phyloP scores from a whole-genome alignment of 352 stramenopile genomes.

The Pythium brachiatum region DNA sequence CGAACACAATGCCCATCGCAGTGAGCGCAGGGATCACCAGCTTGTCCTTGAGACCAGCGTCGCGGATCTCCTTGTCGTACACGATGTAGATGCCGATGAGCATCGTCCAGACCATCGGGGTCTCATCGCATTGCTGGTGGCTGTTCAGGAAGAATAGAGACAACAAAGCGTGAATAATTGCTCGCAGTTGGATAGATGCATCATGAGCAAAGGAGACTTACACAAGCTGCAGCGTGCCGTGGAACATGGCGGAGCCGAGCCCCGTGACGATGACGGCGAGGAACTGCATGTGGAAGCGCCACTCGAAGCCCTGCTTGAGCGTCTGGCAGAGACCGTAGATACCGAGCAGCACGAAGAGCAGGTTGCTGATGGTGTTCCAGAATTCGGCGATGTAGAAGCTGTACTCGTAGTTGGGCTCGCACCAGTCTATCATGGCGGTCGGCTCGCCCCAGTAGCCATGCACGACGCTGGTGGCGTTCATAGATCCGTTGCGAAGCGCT shows the following conservation, averaged over 20 bases:
- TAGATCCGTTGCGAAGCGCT: neutral
- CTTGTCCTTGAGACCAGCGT: slow-evolving; percentile 34
- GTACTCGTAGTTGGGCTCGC: slow-evolving; percentile 79
- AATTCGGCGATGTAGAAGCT: slow-evolving; percentile 84
- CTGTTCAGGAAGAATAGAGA: neutral
- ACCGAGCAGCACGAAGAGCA: slow-evolving; percentile 76
- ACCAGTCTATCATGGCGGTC: slow-evolving; percentile 87
- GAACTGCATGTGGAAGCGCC: slow-evolving; percentile 70
- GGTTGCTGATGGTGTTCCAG: slow-evolving; percentile 87
- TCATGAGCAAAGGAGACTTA: slow-evolving; percentile 15
- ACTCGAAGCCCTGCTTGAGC: slow-evolving; percentile 66
- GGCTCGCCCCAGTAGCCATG: slow-evolving; percentile 47
- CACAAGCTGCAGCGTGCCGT: slow-evolving; percentile 79
- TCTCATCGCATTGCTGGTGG: slow-evolving; percentile 80
- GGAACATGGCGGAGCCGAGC: slow-evolving; percentile 82
- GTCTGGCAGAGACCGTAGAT: slow-evolving; percentile 69
- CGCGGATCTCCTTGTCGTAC: slow-evolving; percentile 63
- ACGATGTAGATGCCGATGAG: slow-evolving; percentile 75
- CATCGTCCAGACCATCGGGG: slow-evolving; percentile 80
- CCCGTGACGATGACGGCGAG: slow-evolving; percentile 74
- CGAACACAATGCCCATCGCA: slow-evolving; percentile 51
- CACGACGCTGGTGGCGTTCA: neutral
- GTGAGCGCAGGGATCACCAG: slow-evolving; percentile 46
- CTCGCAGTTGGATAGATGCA: neutral
- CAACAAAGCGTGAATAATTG: neutral